These are phyloP conservation scores for Agrocybe pediades DNA, from an alignment of 768 basidiomycete species.

Conservation along the genomic window DNA sequence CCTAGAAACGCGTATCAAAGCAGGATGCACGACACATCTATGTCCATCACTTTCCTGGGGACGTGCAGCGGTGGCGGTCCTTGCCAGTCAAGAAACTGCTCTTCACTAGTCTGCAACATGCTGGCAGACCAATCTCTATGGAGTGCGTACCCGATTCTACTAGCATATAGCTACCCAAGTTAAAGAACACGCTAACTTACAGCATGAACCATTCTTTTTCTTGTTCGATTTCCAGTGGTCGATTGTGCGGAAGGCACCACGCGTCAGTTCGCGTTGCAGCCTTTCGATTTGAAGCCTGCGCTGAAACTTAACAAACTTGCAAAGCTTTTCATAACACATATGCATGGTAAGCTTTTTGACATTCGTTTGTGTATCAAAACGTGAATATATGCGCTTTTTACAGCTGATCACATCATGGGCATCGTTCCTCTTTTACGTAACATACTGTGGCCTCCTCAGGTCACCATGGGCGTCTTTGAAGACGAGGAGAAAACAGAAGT, in stretches of 20 bases:
- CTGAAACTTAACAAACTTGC: slow-evolving; percentile 50
- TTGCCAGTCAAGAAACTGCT: slow-evolving; percentile 71
- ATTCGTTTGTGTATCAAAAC: background rate
- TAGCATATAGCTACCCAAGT: background rate
- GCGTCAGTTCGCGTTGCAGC: slow-evolving; percentile 65
- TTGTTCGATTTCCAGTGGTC: slow-evolving; percentile 48
- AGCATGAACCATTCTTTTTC: slow-evolving; percentile 5
- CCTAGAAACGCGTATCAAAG: too few relatives aligned
- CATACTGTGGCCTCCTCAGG: slow-evolving; percentile 49
- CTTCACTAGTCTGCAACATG: slow-evolving; percentile 67
- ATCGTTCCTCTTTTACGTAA: slow-evolving; percentile 66
- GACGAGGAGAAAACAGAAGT: slow-evolving; percentile 20
- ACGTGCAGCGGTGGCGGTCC: slow-evolving; percentile 82
- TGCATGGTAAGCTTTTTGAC: slow-evolving; percentile 59
- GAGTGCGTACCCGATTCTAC: slow-evolving; percentile 47
- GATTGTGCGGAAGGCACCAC: slow-evolving; percentile 84
- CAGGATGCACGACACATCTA: slow-evolving; percentile 32
- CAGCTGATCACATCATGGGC: slow-evolving; percentile 76
- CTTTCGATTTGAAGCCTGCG: slow-evolving; percentile 29
- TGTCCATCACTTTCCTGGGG: slow-evolving; percentile 72
- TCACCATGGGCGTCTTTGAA: slow-evolving; percentile 7
- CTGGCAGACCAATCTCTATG: slow-evolving; percentile 58
- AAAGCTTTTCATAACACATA: slow-evolving; percentile 83
- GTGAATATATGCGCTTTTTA: background rate
- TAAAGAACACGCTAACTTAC: background rate